These are phyloP conservation scores for Citrus sinensis DNA, from an alignment of 345 rosid genomes.

Conservation along the genomic window DNA sequence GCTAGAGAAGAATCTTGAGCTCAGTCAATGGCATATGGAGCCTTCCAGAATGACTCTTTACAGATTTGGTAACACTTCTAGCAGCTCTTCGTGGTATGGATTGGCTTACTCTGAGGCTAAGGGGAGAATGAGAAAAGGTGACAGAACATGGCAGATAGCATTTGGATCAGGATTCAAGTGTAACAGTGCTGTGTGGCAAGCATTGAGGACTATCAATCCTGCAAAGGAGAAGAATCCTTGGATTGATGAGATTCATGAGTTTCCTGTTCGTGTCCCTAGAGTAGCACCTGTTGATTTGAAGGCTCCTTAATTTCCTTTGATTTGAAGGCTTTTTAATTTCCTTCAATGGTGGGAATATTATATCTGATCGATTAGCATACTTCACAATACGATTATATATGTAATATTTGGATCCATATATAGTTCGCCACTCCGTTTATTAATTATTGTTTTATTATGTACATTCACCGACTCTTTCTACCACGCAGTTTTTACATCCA, in stretches of 20 bases:
- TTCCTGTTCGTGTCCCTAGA: slow-evolving; percentile 73
- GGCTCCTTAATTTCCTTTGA: not conserved
- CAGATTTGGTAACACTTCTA: slow-evolving; percentile 88
- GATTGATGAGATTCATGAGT: slow-evolving; percentile 66
- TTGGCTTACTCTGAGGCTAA: slow-evolving; percentile 82
- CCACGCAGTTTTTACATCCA: too few relatives aligned
- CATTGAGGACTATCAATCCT: slow-evolving; percentile 69
- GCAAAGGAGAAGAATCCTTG: slow-evolving; percentile 1
- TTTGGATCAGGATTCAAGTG: slow-evolving; percentile 97
- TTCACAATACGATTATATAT: not conserved
- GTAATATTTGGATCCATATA: not conserved
- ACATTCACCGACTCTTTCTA: too few relatives aligned
- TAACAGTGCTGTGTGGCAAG: slow-evolving; percentile 89
- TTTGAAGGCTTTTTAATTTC: not conserved
- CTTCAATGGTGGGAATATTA: not conserved
- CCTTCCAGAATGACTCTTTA: slow-evolving; percentile 89
- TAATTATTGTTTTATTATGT: too few relatives aligned
- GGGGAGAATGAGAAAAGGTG: slow-evolving; percentile 80
- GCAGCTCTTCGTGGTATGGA: slow-evolving; percentile 91
- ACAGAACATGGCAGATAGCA: slow-evolving; percentile 89
- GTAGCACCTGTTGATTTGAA: slow-evolving; percentile 20
- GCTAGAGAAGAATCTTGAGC: slow-evolving; percentile 75
- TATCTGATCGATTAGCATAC: not conserved
- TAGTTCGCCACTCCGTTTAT: too few relatives aligned
- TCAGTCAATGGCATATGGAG: slow-evolving; percentile 85